Percentiles rank a stretch among this genome's conserved stretches.
Evolutionary conservation across 768 basidiomycete genomes (phyloP).

Genomic region (Pulveroboletus sp.): DNA sequence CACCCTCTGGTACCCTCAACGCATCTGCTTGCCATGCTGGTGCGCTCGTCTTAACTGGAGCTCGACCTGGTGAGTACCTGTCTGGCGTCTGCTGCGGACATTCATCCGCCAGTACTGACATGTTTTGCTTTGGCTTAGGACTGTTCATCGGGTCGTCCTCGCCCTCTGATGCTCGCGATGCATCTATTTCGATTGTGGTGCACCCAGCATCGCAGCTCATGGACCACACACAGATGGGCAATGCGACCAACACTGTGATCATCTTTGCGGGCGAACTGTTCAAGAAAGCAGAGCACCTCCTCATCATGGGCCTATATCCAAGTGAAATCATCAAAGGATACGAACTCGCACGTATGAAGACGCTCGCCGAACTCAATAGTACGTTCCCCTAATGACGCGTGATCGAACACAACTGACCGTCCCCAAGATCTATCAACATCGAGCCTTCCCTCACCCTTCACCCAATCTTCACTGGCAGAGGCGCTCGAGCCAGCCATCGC

Average conservation of each 20-base stretch:
- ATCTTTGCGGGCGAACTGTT: slow-evolving; percentile 95
- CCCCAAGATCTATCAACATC: slow-evolving; percentile 64
- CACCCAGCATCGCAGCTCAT: too few species aligned
- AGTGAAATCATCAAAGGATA: slow-evolving; percentile 95
- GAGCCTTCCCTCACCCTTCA: slow-evolving; percentile 69
- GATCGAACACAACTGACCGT: slow-evolving; percentile 14
- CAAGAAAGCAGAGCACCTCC: slow-evolving; percentile 87
- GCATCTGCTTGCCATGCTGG: too few species aligned
- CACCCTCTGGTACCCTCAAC: too few species aligned
- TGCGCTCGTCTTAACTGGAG: too few species aligned
- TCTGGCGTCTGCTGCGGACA: too few species aligned
- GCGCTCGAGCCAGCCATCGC: slow-evolving; percentile 92
- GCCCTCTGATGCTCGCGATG: too few species aligned
- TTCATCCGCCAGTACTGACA: too few species aligned
- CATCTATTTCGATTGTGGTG: too few species aligned
- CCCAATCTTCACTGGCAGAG: slow-evolving; percentile 60
- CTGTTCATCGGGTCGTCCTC: too few species aligned
- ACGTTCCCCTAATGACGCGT: slow-evolving; percentile 34
- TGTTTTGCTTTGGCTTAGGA: too few species aligned
- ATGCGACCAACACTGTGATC: slow-evolving; percentile 92
- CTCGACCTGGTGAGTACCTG: too few species aligned
- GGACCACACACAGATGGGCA: slow-evolving; percentile 89
- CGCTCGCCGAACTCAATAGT: slow-evolving; percentile 88
- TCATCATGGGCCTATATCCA: slow-evolving; percentile 96
- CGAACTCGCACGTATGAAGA: slow-evolving; percentile 84